Conservation (phyloP, 2,329 filamentous ascomycete species). For the Thielaviopsis ethacetica region DNA sequence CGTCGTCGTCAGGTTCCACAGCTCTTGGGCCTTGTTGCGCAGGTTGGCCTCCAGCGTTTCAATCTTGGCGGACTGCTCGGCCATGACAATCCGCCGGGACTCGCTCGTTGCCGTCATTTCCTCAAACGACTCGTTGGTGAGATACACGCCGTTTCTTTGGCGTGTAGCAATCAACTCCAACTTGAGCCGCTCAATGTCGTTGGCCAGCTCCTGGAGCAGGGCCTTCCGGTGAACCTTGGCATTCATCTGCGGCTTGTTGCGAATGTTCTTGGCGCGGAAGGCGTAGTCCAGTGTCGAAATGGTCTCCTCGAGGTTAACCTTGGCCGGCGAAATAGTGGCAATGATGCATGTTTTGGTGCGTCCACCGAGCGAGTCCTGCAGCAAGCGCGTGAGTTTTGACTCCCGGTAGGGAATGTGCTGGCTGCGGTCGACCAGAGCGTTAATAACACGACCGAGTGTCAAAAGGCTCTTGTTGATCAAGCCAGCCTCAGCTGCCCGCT, state of each 20-base stretch:
- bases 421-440: slow-evolving; percentile 80
- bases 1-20: slow-evolving; percentile 70
- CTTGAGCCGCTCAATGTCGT: slow-evolving; percentile 88
- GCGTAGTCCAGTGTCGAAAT: slow-evolving; percentile 97
- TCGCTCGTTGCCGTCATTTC: slow-evolving; percentile 86
- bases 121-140: slow-evolving; percentile 77
- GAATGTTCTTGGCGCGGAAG: slow-evolving; percentile 95
- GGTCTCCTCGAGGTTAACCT: slow-evolving; percentile 91
- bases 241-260: slow-evolving; percentile 93
- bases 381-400: slow-evolving; percentile 82
- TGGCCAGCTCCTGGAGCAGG: slow-evolving; percentile 72
- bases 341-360: slow-evolving; percentile 98
- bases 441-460: slow-evolving; percentile 90
- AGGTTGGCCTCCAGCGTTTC: slow-evolving; percentile 83
- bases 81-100: slow-evolving; percentile 74
- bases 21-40: slow-evolving; percentile 82
- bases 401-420: slow-evolving; percentile 84
- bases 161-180: slow-evolving; percentile 83
- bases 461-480: slow-evolving; percentile 96
- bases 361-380: slow-evolving; percentile 93
- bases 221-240: slow-evolving; percentile 87
- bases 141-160: slow-evolving; percentile 86
- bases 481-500: slow-evolving; percentile 86
- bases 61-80: slow-evolving; percentile 84
- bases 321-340: slow-evolving; percentile 85